Conservation (phyloP, 192 early-diverging fungal species). For the Endogone sp. region DNA sequence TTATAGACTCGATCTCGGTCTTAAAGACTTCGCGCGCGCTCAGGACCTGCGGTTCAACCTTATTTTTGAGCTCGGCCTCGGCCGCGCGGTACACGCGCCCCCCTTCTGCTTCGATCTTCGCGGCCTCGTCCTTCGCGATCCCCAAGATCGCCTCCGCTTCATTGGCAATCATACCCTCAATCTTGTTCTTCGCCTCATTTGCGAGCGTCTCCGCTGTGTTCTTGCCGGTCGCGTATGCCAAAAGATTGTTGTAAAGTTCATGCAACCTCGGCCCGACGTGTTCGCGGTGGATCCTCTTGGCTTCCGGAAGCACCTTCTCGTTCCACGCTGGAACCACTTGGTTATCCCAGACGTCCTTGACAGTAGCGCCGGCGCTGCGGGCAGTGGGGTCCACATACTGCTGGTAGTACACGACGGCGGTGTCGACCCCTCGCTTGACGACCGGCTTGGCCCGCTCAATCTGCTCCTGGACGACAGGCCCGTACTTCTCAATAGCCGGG, state of each 20-base stretch:
- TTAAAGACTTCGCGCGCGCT: too few species aligned
- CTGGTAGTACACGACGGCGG: not conserved
- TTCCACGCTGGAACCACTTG: not conserved
- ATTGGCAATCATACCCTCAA: not conserved
- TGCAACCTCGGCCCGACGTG: not conserved
- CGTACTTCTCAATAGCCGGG: not conserved
- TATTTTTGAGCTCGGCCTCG: not conserved
- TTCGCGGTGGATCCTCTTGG: not conserved
- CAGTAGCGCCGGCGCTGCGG: not conserved
- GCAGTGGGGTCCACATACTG: not conserved
- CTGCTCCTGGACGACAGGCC: not conserved
- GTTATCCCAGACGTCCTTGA: not conserved
- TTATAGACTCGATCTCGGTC: not conserved
- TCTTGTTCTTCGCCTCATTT: too few species aligned
- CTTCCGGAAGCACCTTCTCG: not conserved
- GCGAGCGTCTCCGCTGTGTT: not conserved
- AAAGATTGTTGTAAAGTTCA: not conserved
- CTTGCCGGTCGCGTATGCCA: not conserved
- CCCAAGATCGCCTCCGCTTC: not conserved
- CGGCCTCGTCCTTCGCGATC: not conserved
- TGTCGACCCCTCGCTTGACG: not conserved
- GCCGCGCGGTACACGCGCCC: not conserved
- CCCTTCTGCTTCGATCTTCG: not conserved
- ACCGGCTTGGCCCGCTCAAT: not conserved
- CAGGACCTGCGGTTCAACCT: not conserved